These are phyloP conservation scores for Physcomitrium patens DNA, from an alignment of 225 moss, liverwort and hornwort genomes.

Conservation along the genomic window DNA sequence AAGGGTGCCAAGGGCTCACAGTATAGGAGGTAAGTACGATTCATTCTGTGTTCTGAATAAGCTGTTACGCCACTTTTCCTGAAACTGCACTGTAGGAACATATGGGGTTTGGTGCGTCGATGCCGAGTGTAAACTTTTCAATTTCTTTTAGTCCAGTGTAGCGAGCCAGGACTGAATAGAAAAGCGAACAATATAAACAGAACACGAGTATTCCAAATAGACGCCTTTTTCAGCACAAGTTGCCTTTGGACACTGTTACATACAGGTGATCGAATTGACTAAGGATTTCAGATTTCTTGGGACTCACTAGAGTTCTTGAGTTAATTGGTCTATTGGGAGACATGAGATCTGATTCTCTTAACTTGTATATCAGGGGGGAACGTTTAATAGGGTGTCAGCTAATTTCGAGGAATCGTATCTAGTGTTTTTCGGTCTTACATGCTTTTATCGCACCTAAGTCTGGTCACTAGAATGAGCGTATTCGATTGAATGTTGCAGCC, in stretches of 20 bases:
- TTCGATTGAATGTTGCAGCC: slow-evolving; percentile 38
- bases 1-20: slow-evolving; percentile 58
- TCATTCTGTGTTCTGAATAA: neutral
- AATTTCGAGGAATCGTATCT: neutral
- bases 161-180: neutral
- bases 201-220: neutral
- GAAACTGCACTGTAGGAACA: neutral
- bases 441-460: neutral
- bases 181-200: neutral
- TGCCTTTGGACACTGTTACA: neutral
- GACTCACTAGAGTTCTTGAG: neutral
- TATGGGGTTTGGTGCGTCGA: neutral
- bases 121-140: neutral
- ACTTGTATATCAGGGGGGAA: neutral
- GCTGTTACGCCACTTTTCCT: neutral
- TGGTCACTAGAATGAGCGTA: slow-evolving; percentile 1
- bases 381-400: neutral
- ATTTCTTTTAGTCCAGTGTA: neutral
- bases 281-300: neutral
- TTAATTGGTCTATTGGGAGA: neutral
- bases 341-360: neutral
- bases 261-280: neutral
- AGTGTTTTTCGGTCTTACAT: neutral
- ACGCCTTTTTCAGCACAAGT: no score
- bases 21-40: slow-evolving; percentile 52